Percentiles rank a stretch among this genome's conserved stretches.
These are phyloP conservation scores for Aphanomyces astaci DNA, from an alignment of 352 stramenopile species.

Conservation along the genomic window DNA sequence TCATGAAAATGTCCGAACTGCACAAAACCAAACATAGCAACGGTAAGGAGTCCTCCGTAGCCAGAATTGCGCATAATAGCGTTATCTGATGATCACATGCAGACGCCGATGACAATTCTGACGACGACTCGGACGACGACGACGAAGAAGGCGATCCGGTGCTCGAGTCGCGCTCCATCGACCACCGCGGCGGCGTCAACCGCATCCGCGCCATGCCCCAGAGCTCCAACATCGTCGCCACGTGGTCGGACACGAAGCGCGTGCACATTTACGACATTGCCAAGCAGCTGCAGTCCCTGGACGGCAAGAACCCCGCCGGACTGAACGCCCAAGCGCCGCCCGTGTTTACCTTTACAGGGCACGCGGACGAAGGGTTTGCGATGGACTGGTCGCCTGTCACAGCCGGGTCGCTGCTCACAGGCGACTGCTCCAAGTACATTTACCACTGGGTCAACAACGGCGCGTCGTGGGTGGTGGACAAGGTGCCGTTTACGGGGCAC, in stretches of 20 bases:
- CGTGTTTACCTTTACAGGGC: conserved; percentile 92
- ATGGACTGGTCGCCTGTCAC: conserved; percentile 95
- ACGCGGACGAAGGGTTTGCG: conserved; percentile 95
- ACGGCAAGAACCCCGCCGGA: conserved; percentile 58
- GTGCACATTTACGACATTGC: conserved; percentile 96
- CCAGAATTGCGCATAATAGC: too few species aligned
- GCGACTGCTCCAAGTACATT: conserved; percentile 96
- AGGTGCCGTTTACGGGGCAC: conserved; percentile 87
- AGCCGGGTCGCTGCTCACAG: conserved; percentile 87
- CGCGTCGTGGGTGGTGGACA: conserved; percentile 77
- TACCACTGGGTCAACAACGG: conserved; percentile 89
- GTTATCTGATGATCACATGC: too few species aligned
- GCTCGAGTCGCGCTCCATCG: conserved; percentile 92
- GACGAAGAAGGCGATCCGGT: conserved; percentile 94
- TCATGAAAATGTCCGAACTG: conserved; percentile 97
- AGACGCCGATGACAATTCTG: conserved; percentile 55
- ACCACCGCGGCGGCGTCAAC: conserved; percentile 94
- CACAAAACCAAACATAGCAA: conserved; percentile 86
- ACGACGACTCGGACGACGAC: conserved; percentile 79
- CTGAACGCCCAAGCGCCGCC: conserved; percentile 49
- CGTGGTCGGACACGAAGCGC: conserved; percentile 92
- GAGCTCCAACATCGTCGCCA: conserved; percentile 93
- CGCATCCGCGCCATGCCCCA: conserved; percentile 93
- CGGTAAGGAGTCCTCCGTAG: conserved; percentile 32
- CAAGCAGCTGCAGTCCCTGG: conserved; percentile 81